These are phyloP conservation scores for Myriosclerotinia scirpicola DNA, from an alignment of 2,329 filamentous ascomycete genomes.

Conservation along the genomic window DNA sequence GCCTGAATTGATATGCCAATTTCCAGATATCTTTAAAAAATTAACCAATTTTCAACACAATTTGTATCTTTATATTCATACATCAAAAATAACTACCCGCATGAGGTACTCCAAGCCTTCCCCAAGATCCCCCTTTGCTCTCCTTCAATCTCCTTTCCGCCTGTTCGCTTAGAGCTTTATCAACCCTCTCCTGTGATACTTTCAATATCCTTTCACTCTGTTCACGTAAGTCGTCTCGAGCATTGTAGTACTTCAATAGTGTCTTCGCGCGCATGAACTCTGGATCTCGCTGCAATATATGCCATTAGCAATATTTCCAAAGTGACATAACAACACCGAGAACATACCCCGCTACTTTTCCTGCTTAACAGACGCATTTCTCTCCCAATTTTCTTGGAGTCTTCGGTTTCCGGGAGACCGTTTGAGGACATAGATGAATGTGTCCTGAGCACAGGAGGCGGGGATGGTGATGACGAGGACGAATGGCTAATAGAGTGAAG, in stretches of 20 bases:
- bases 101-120: background rate
- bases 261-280: conserved; percentile 18
- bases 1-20: background rate
- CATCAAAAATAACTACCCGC: background rate
- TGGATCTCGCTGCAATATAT: background rate
- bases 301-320: background rate
- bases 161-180: conserved; percentile 8
- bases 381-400: background rate
- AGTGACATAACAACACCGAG: background rate
- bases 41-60: background rate
- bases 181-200: conserved; percentile 15
- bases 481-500: background rate
- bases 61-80: background rate
- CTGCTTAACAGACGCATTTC: background rate
- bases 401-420: conserved; percentile 9
- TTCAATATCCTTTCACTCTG: background rate
- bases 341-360: conserved; percentile 9
- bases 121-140: background rate
- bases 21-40: background rate
- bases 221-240: conserved; percentile 13
- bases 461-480: background rate
- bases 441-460: background rate
- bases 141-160: conserved; percentile 8
- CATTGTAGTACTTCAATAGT: conserved; percentile 16
- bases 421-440: background rate